phyloP scores from a whole-genome alignment of 768 basidiomycete species.

The Trichaptum fuscoviolaceum region DNA sequence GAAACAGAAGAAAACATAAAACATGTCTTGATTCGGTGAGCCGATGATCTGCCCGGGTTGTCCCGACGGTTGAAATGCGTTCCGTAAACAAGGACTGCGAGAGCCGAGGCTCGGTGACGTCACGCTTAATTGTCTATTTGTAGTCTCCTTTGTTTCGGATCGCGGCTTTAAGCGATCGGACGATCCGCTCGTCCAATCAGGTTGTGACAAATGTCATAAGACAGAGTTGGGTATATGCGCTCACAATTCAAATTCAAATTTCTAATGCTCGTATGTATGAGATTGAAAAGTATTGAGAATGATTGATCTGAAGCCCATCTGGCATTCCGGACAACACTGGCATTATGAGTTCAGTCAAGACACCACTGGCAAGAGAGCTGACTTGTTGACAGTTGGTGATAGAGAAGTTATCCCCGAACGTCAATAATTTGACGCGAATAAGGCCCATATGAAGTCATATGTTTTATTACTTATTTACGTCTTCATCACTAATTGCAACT shows the following conservation, averaged over 20 bases:
- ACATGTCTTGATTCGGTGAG: not conserved
- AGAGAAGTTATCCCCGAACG: not conserved
- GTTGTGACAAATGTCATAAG: not conserved
- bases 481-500: not conserved
- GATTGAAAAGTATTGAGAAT: not conserved
- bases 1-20: not conserved
- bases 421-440: not conserved
- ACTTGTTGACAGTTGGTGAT: not conserved
- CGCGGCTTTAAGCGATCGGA: not conserved
- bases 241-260: not conserved
- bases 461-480: not conserved
- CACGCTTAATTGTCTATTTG: not conserved
- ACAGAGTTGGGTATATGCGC: not conserved
- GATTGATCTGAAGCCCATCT: not conserved
- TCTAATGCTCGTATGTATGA: not conserved
- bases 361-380: not conserved
- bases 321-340: not conserved
- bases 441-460: not conserved
- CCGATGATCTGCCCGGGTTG: not conserved
- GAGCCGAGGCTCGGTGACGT: not conserved
- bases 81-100: not conserved
- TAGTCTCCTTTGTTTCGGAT: not conserved
- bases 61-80: not conserved
- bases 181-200: not conserved
- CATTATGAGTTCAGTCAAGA: not conserved